Evolutionary conservation across 2,329 filamentous ascomycete species (phyloP).

Genomic region (Chalara sp.): DNA sequence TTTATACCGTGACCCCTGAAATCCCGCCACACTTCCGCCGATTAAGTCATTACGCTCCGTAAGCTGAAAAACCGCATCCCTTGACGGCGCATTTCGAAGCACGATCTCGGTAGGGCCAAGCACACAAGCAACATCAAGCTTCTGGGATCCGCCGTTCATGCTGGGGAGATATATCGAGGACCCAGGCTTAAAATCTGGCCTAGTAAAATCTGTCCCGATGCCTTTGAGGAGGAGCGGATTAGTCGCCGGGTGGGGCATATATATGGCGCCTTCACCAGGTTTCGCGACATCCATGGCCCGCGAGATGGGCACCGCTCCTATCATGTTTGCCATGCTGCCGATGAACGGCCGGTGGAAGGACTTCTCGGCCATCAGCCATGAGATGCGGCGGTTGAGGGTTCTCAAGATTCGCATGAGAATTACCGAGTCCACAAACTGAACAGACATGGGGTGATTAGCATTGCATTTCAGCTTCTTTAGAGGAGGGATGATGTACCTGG

Average conservation of each 20-base stretch:
- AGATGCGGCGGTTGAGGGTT: background rate
- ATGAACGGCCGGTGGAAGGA: constrained; percentile 1
- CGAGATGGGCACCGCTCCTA: background rate
- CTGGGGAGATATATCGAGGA: constrained; percentile 10
- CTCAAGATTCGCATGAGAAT: constrained; percentile 1
- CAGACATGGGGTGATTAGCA: background rate
- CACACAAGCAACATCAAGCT: constrained; percentile 1
- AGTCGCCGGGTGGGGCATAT: background rate
- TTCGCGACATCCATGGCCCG: constrained; percentile 1
- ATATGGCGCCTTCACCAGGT: background rate
- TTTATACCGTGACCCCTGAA: constrained; percentile 36
- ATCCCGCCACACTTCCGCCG: no score
- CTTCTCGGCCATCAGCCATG: constrained; percentile 3
- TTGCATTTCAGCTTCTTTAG: background rate
- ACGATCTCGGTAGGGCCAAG: background rate
- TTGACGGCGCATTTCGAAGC: background rate
- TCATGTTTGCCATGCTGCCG: background rate
- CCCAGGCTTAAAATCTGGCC: constrained; percentile 6
- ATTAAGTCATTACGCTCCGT: background rate
- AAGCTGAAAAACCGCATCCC: background rate
- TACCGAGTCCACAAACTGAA: background rate
- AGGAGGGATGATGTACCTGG: background rate
- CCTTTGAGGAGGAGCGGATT: constrained; percentile 2
- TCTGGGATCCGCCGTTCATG: constrained; percentile 12
- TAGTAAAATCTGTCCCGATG: constrained; percentile 11